Evolutionary conservation across 169 alveolate species (phyloP), one percentile per base, ranked within the genome.

Genomic region (Eimeria acervulina): DNA sequence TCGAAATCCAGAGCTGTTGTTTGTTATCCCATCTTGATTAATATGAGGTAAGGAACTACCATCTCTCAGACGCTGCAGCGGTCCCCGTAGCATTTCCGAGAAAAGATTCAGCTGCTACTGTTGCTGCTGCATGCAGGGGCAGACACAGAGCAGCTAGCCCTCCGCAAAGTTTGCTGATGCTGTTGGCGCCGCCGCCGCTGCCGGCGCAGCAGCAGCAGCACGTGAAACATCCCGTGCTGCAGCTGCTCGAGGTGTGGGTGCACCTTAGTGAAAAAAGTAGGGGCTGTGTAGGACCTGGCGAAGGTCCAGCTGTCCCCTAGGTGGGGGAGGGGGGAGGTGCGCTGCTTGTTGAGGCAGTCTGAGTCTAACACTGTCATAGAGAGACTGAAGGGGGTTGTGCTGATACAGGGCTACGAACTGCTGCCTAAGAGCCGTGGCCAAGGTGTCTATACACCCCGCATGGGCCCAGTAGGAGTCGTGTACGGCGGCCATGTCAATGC

Each of bases 381-480:
- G 97, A 40, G 98, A 97, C 88, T 98, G 99, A 76, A 99, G 96
- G 1, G 99, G 97, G 36, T 99, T 99, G 91, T 98, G 96, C 47
- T 97, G 95, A 95, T 99, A 99, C 81, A 99, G 97, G 28, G 95
- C 95, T 33, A 98, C 98, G 95, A 99, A 99, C 95, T 98, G 97
- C 59, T 99, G 99, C 94, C 99, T 96, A 51, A 99, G 95, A 23
- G 96, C 95, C 21, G 23, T 72, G 89, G 98, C 98, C 99, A 99
- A 97, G 68, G 91, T 81, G 81, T 99, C 99, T 13, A 99, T 99
- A 95, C 98, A 97, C 93, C 98, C 96, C 31, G 99, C 99, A 95
- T 99, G 99, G 23, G 99, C 97, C 99, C 99, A 99, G 97, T 97
- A 99, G 72, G 99, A 98, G 97, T 99, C 99, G 96, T 99, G 99